Base-by-base conservation (phyloP, 1,284 basidiomycete genomes). In the Xerocomus nothofagi region DNA sequence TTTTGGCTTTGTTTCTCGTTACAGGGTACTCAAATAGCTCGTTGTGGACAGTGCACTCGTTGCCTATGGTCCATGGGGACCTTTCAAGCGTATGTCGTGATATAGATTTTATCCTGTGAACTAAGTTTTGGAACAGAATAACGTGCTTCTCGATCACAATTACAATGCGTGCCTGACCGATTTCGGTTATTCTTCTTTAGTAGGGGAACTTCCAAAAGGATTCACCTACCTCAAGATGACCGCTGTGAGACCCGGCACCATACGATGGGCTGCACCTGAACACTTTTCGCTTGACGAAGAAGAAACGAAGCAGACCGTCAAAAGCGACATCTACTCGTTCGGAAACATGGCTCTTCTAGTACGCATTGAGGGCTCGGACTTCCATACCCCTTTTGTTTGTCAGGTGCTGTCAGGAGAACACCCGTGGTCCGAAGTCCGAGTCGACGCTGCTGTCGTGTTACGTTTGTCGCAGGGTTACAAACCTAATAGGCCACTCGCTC, bases 271-370 rank as follows among this genome's bases (percentile, higher is more conserved):
- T 18, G 54, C 55, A 14, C 55, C 49, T 0, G 54, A 57, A 27
- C 40, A 36, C 12, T 40, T 41, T 23, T 55, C 32, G 27, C 10
- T 50, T 17, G 15, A 48, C 8, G 31, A 44, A 26, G 23, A 34
- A 0, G 41, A 41, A 8, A 15, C 34, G 7, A 44, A 33, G 18
- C 39, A 21, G 10, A 55, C 55, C 1, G 39, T 18, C 12, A 41
- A 55, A 10, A 55, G 53, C 2, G 54, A 58, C 14, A 59, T 59
- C 3, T 56, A 47, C 42, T 56, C 54, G 1, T 56, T 59, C n/a
- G 54, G 54, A 11, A 40, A 38, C 21, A 30, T 56, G 17, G 34
- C 42, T 17, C 34, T 52, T 34, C 33, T 46, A 20, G 57, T 37
- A 51, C 18, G 52, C 11, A n/a, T 10, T 10, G 2, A 7, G 0